Conservation (phyloP, 1,284 basidiomycete species). For the Leccinum solheimii region DNA sequence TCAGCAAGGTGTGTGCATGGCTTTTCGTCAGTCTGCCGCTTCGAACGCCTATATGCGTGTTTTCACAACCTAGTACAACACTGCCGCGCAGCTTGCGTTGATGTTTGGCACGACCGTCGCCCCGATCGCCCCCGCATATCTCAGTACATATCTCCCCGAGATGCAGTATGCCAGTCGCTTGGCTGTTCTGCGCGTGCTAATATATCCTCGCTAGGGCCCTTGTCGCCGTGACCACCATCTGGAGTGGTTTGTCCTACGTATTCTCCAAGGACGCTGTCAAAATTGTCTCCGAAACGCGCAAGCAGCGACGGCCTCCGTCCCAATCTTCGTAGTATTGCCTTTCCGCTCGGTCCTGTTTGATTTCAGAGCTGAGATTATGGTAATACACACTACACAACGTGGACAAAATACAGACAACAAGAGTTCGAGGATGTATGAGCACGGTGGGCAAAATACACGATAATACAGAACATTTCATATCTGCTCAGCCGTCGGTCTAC, state of each 20-base stretch:
- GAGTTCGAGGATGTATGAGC: not conserved
- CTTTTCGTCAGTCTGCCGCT: not conserved
- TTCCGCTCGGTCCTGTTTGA: not conserved
- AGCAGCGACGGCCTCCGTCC: slow-evolving; percentile 28
- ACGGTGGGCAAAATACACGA: slow-evolving; percentile 2
- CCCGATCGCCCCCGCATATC: slow-evolving; percentile 72
- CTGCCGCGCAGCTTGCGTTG: slow-evolving; percentile 85
- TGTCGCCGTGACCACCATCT: slow-evolving; percentile 87
- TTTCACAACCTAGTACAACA: slow-evolving; percentile 70
- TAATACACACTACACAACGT: slow-evolving; percentile 27
- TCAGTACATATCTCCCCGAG: slow-evolving; percentile 55
- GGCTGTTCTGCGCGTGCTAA: slow-evolving; percentile 7
- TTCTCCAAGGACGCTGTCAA: slow-evolving; percentile 73
- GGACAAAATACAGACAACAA: slow-evolving; percentile 27
- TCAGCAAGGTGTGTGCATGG: slow-evolving; percentile 72
- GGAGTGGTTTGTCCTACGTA: slow-evolving; percentile 90
- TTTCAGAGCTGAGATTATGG: slow-evolving; percentile 11
- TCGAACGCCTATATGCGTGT: not conserved
- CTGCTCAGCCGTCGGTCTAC: slow-evolving; percentile 37
- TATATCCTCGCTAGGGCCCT: slow-evolving; percentile 56
- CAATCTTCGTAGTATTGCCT: slow-evolving; percentile 15
- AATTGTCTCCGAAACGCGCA: slow-evolving; percentile 44
- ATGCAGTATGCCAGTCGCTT: slow-evolving; percentile 53
- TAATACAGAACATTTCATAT: slow-evolving; percentile 12
- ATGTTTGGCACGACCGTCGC: slow-evolving; percentile 88